phyloP scores from a whole-genome alignment of 805 yeast genomes.

The Candida quercuum region DNA sequence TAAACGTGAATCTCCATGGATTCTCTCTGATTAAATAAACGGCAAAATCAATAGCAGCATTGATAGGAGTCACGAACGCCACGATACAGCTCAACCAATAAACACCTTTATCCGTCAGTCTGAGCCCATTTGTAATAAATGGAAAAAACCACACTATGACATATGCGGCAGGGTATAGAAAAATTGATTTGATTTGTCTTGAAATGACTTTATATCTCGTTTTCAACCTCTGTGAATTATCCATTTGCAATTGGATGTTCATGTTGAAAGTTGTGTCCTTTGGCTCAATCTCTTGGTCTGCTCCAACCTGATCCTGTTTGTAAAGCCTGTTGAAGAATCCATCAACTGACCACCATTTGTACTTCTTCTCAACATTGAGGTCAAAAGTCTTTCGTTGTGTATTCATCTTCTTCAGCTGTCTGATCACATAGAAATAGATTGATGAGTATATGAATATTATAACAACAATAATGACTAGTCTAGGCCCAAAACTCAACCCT shows the following conservation, averaged over 20 bases:
- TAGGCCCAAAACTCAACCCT: constrained; percentile 76
- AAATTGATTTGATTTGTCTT: constrained; percentile 73
- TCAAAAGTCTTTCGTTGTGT: constrained; percentile 5
- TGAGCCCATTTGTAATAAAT: constrained; percentile 57
- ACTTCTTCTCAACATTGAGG: not conserved
- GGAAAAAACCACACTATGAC: constrained; percentile 81
- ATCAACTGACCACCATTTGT: constrained; percentile 4
- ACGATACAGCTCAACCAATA: constrained; percentile 61
- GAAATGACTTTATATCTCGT: constrained; percentile 61
- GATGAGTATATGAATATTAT: constrained; percentile 63
- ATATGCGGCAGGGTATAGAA: constrained; percentile 81
- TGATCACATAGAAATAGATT: constrained; percentile 67
- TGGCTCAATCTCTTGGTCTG: not conserved
- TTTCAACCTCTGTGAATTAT: constrained; percentile 40
- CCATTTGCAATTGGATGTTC: constrained; percentile 18
- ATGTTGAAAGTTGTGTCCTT: constrained; percentile 9
- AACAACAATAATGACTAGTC: constrained; percentile 58
- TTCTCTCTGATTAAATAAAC: constrained; percentile 75
- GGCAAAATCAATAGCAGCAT: constrained; percentile 69
- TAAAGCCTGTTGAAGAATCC: not conserved
- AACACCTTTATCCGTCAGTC: constrained; percentile 42
- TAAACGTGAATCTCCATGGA: constrained; percentile 59
- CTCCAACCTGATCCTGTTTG: not conserved
- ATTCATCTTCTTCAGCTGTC: constrained; percentile 33
- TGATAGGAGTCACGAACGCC: constrained; percentile 77